Evolutionary conservation across 257 asterid genomes (phyloP), one percentile per base, ranked within the genome.

Genomic region (Solanum sitiens): DNA sequence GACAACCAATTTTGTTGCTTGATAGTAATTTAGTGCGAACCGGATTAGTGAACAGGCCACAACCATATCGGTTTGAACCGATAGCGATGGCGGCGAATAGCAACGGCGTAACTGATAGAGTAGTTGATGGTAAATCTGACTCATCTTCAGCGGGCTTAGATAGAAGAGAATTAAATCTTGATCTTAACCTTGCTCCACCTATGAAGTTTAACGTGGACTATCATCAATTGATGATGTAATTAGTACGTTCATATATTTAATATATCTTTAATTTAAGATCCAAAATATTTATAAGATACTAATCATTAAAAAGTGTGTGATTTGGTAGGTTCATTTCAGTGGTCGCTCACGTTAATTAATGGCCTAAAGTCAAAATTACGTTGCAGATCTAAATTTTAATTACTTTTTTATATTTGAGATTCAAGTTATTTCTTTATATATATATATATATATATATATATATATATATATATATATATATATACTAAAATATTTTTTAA

Each of bases 171-270:
- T 86, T 95, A 86, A 95, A 94, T 88, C 91, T 96, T 23, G 99
- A 96, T 93, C 99, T 96, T 3, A 96, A 95, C 88, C 83, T 93
- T 72, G 98, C 94, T 12, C 94, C 99, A 14, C 98, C 98, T 0
- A 15, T 90, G 27, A 95, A 79, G 91, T 87, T 63, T 95, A 89
- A 90, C 4, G 9, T 6, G 18, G 6, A 86, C 5, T 33, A 83
- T 20, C 30, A 27, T 27, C 1, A 27, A 27, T 27, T 27, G 30
- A 27, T 87, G 83, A 91, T 74, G 94, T 94, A 90, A 45, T 47
- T 47, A 47, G 92, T 50, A 50, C 56, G 20, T 14, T 42, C 56
- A 45, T 45, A 12, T 47, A 47, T 47, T 27, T 27, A 27, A 27
- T 27, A 27, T 27, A 27, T 27, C 18, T 47, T 47, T 47, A 13